Percentiles rank a stretch among this genome's conserved stretches.
Evolutionary conservation across 176 grass and related monocot genomes (phyloP).

Genomic region (Phragmites australis): DNA sequence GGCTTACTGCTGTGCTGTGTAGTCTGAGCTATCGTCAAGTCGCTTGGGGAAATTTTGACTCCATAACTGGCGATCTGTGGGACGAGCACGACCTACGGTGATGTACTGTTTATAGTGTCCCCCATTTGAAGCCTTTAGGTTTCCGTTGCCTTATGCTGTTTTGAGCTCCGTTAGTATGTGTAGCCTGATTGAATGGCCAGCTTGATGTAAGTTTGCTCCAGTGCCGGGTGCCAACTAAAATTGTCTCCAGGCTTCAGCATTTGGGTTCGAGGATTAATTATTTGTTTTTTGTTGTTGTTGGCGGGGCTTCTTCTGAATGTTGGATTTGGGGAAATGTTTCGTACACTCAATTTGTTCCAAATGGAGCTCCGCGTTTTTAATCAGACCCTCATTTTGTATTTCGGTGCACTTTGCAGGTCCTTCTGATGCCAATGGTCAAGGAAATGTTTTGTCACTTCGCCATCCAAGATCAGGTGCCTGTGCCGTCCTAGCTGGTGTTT

Average conservation of each 20-base stretch:
- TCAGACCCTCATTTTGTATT: background rate
- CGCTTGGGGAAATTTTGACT: background rate
- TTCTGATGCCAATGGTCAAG: constrained; percentile 43
- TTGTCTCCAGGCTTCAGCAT: background rate
- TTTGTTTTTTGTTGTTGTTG: background rate
- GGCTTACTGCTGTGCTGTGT: background rate
- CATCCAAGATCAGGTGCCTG: constrained; percentile 82
- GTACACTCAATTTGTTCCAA: background rate
- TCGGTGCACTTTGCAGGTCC: constrained; percentile 40
- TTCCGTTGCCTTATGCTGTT: background rate
- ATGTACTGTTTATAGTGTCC: background rate
- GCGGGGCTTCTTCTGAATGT: background rate
- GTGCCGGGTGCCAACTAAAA: background rate
- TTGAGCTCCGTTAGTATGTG: background rate
- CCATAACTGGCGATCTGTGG: background rate
- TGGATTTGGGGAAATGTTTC: background rate
- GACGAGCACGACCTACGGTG: background rate
- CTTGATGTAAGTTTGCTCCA: background rate
- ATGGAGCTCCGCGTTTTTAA: background rate
- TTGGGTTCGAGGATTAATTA: background rate
- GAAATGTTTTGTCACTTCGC: constrained; percentile 57
- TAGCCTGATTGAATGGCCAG: background rate
- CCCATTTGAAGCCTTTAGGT: background rate
- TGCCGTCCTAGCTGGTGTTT: background rate
- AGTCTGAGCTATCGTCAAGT: background rate